Percentiles rank a stretch among this genome's conserved stretches.
These are phyloP conservation scores for Danielia reshetovae DNA, from an alignment of 805 yeast species.

Conservation along the genomic window DNA sequence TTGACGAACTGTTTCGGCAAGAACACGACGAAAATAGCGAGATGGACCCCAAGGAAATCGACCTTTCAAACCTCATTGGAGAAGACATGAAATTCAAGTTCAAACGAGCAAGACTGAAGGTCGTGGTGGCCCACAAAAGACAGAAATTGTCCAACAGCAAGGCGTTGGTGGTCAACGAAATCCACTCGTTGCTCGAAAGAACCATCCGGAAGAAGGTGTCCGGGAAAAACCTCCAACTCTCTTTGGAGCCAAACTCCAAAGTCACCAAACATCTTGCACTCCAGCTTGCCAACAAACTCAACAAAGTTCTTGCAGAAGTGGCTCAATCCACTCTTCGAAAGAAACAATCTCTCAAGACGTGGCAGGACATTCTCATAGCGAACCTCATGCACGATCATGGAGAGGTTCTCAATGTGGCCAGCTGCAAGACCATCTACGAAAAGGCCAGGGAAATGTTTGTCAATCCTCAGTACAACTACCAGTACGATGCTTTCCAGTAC, in stretches of 20 bases:
- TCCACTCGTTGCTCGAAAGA: conserved; percentile 10
- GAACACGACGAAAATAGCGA: not conserved
- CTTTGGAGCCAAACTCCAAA: conserved; percentile 1
- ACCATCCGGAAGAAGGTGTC: conserved; percentile 4
- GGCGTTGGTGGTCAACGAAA: conserved; percentile 13
- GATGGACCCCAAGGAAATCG: not conserved
- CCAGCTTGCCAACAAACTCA: conserved; percentile 10
- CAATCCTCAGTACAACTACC: conserved; percentile 23
- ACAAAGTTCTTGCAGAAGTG: not conserved
- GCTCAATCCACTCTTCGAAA: not conserved
- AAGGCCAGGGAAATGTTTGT: conserved; percentile 25
- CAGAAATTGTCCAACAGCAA: conserved; percentile 2
- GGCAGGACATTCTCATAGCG: conserved; percentile 16
- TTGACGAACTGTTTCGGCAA: conserved; percentile 2
- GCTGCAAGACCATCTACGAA: conserved; percentile 16
- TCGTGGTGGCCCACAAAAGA: not conserved
- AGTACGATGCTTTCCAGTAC: conserved; percentile 19
- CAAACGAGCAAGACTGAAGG: not conserved
- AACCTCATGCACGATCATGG: conserved; percentile 3
- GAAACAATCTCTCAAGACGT: conserved; percentile 1
- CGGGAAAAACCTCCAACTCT: not conserved
- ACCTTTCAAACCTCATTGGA: not conserved
- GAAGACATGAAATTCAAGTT: not conserved
- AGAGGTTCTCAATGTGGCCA: conserved; percentile 3
- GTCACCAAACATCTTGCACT: conserved; percentile 11